Conservation (phyloP, 768 basidiomycete species). For the Filobasidium floriforme region DNA sequence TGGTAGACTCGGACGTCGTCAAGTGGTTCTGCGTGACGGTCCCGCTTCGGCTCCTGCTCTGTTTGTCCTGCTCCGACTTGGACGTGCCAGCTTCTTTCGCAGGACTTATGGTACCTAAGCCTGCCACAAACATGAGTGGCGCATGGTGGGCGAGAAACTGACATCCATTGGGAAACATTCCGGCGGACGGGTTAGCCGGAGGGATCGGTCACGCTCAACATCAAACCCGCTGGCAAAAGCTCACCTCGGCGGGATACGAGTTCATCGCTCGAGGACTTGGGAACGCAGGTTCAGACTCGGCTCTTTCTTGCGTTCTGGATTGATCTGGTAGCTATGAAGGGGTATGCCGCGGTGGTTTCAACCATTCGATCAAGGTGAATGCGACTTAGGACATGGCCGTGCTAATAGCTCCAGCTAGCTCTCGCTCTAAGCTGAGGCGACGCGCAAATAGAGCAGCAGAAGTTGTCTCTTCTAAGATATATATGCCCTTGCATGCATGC, state of each 20-base stretch:
- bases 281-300: background rate
- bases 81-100: background rate
- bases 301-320: no score
- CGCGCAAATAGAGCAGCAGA: no score
- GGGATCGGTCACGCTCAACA: no score
- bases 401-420: no score
- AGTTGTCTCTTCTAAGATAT: no score
- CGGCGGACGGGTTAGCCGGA: no score
- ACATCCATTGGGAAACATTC: background rate
- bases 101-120: conserved; percentile 48
- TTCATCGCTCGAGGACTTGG: conserved; percentile 56
- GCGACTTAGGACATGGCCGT: no score
- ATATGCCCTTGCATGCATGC: no score
- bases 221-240: background rate
- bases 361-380: no score
- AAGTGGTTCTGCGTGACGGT: background rate
- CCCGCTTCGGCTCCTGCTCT: background rate
- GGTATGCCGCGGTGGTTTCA: no score
- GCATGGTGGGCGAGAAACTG: conserved; percentile 77
- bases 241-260: conserved; percentile 67
- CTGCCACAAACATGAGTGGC: conserved; percentile 92
- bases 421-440: no score
- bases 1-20: background rate
- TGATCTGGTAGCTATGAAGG: no score
- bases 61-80: background rate